Evolutionary conservation across 2,329 filamentous ascomycete genomes (phyloP), one percentile per base, ranked within the genome.

Genomic region (Rhynchosporium agropyri): DNA sequence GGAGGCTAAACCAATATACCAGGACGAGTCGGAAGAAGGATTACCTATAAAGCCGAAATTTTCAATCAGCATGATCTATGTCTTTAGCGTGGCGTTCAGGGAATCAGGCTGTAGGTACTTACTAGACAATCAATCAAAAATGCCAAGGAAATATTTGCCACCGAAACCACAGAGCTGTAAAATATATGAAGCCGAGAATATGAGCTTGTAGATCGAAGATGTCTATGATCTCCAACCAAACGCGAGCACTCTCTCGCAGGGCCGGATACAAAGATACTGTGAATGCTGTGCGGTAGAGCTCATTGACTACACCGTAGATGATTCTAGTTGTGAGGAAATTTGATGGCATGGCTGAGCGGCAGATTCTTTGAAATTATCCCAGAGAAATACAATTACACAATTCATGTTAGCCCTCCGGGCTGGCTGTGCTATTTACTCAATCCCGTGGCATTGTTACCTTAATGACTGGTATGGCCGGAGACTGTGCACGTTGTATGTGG

Each of bases 1-100:
- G 95, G 95, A 90, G 95, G 67, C 81, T 99, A 67, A 96, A 91
- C 65, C 94, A 97, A 74, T 99, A 97, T 77, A 99, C 94, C 8
- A 84, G 95, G 69, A 98, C 94, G 13, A 89, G 89, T 71, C 87
- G 88, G 78, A 98, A 98, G 85, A 97, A 97, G 86, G 92, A 96
- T 74, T 97, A 96, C 74, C 82, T 97, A 60, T 97, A 78, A 86
- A 58, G 42, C 36, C 58, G 26, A 43, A 38, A 58, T 58, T 46
- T 3, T 36, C 33, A 26, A 8, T 69, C 53, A 69, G 60, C 69
- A 69, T 53, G 9, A 49, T 62, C 67, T 56, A 63, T 48, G 64
- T 68, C 50, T 67, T 73, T 72, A 74, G 72, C 73, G 69, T 64
- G 71, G 73, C 65, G 73, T 74, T 72, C 63, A 69, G 67, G 68